Conservation (phyloP, 176 grass and related monocot species). For the Bonia amplexicaulis region DNA sequence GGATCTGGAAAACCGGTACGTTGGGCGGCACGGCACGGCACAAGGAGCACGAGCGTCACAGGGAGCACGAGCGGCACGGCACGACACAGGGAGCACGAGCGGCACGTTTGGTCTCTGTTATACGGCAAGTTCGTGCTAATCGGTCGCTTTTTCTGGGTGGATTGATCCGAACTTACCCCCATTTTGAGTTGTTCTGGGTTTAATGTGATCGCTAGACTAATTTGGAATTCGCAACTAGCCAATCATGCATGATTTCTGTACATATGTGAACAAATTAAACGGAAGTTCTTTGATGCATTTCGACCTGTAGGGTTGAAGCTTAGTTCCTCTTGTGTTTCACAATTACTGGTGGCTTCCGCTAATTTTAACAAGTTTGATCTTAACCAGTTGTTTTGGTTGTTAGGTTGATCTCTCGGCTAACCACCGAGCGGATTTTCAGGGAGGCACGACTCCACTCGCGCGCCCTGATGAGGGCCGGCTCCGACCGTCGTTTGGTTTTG, state of each 20-base stretch:
- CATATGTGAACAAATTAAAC: not conserved
- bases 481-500: too few relatives aligned
- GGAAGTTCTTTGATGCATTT: constrained; percentile 1
- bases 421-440: too few relatives aligned
- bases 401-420: too few relatives aligned
- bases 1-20: too few relatives aligned
- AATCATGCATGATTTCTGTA: not conserved
- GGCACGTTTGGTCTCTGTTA: not conserved
- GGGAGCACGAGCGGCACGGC: too few relatives aligned
- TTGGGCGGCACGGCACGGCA: too few relatives aligned
- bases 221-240: not conserved
- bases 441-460: too few relatives aligned
- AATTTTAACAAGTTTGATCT: constrained; percentile 3
- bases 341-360: not conserved
- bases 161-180: not conserved
- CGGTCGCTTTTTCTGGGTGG: not conserved
- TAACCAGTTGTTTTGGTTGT: not conserved
- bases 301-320: not conserved
- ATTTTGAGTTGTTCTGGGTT: not conserved
- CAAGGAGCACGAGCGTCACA: too few relatives aligned
- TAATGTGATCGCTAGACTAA: not conserved
- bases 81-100: too few relatives aligned
- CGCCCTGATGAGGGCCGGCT: too few relatives aligned
- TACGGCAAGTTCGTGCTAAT: not conserved
- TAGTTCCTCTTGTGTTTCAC: not conserved